Base-by-base conservation (phyloP, 352 stramenopile genomes). In the Pythium aristosporum region DNA sequence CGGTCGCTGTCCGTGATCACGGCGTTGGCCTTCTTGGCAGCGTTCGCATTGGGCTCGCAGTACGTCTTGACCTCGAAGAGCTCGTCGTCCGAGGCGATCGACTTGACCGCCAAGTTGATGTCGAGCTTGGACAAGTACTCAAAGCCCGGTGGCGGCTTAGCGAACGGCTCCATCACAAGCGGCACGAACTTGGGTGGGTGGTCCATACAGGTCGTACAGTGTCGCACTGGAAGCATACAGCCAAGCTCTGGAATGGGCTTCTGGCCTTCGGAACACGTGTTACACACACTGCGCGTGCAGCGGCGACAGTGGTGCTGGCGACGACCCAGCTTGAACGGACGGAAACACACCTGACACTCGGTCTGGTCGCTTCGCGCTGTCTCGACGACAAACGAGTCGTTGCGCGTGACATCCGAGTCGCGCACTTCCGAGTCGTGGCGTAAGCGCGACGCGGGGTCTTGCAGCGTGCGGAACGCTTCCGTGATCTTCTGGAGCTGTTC, bases 281-380 rank as follows among this genome's bases (percentile, higher is more conserved):
- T 92, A 65, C 86, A 93, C 30, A 94, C 86, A 72, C 79, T 90
- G 54, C 86, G 83, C 53, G 84, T 94, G 60, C 86, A 94, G 56
- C 86, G 86, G 68, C 83, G 86, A 65, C 86, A 94, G 67, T 94
- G 86, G 58, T 94, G 83, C 65, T 91, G 82, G 4, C 86, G 79
- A 72, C 86, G 80, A 11, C 86, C 84, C 28, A 94, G 80, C 62
- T 92, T 92, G 63, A 94, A 94, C 11, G 83, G 86, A 63, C 86
- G 84, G 74, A 93, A 94, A 49, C 84, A 94, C n/a, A 94, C 83
- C 57, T 94, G 86, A 37, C 86, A 94, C 63, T 94, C 86, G n/a
- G 79, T 94, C 68, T 94, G 86, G 59, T 92, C 86, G 47, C 77
- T 89, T 20, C 86, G 86, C 12, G 84, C 84, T 18, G 83, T 88